Conservation (phyloP, 176 grass and related monocot species). For the Juncus inflexus region DNA sequence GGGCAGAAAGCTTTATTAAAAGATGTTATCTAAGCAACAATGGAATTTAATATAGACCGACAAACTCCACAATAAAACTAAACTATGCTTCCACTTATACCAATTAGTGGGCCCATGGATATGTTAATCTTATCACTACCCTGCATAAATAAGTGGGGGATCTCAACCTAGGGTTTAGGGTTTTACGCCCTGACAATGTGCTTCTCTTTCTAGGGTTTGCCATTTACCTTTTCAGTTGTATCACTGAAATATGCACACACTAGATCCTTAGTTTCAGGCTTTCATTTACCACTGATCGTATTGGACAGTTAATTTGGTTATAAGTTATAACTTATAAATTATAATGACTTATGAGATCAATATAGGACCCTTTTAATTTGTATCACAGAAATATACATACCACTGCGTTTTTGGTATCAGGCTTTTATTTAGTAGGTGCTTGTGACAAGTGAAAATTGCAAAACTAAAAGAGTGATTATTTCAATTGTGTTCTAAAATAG, state of each 20-base stretch:
- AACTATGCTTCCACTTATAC: constrained; percentile 11
- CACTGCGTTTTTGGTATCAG: no score
- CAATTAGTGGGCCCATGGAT: constrained; percentile 21
- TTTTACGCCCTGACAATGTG: constrained; percentile 24
- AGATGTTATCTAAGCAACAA: constrained; percentile 25
- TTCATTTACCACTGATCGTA: not conserved
- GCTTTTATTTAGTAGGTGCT: no score
- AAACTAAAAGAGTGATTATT: no score
- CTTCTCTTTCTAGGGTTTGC: constrained; percentile 14
- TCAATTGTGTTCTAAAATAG: no score
- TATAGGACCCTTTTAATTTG: not conserved
- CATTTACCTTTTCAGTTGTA: constrained; percentile 13
- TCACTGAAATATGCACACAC: constrained; percentile 4
- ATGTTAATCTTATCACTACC: constrained; percentile 28
- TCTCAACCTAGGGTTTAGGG: constrained; percentile 26
- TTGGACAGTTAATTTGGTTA: no score
- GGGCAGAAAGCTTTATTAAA: constrained; percentile 20
- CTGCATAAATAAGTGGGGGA: constrained; percentile 12
- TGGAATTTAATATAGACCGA: constrained; percentile 22
- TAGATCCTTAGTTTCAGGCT: constrained; percentile 21
- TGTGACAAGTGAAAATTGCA: no score
- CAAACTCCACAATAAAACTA: not conserved
- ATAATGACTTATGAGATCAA: not conserved
- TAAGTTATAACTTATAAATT: no score
- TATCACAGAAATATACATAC: no score